Evolutionary conservation across 2,329 filamentous ascomycete genomes (phyloP), one percentile per base, ranked within the genome.

Genomic region (Hymenoscyphus linearis): DNA sequence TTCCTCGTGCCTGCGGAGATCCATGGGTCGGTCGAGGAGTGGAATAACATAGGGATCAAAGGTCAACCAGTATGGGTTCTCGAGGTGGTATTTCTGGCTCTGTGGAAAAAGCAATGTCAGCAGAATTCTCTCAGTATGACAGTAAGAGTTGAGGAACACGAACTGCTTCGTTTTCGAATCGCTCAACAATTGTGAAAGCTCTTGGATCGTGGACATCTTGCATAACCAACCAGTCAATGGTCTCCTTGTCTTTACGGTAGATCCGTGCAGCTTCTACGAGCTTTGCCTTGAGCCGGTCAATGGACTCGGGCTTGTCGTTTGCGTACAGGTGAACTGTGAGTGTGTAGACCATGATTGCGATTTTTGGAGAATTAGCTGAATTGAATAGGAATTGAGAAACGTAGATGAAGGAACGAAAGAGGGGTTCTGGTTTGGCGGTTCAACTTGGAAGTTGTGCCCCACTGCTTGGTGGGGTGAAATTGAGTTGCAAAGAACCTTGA

Each of bases 11-110:
- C 88, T 77, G 59, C 86, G 77, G 64, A 91, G 73, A 72, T 91
- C 88, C 86, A 90, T 90, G 9, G 82, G 79, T 71, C 80, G 81
- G 67, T 85, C 87, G 57, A 91, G 75, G 61, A 91, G 71, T 2
- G 88, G 88, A 55, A 85, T 78, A 34, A 91, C 87, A 68, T 90
- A 90, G 5, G 86, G 85, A 72, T 90, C 87, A 68, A 91, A 90
- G 0, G 87, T 89, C 77, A 89, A 66, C 71, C 71, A 73, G 57
- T 72, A 73, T 34, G 71, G 71, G 53, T 73, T 73, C 70, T 82
- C 80, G 18, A 86, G 78, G 70, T 86, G 84, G 69, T 86, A 86
- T 66, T 85, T 81, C 72, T 86, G 84, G 69, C 77, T 80, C 76
- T 81, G 66, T 58, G 3, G 13, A 36, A 37, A 6, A 60, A 54